Base-by-base conservation (phyloP, 164 flowering plant genomes). In the Berberis vulgaris region DNA sequence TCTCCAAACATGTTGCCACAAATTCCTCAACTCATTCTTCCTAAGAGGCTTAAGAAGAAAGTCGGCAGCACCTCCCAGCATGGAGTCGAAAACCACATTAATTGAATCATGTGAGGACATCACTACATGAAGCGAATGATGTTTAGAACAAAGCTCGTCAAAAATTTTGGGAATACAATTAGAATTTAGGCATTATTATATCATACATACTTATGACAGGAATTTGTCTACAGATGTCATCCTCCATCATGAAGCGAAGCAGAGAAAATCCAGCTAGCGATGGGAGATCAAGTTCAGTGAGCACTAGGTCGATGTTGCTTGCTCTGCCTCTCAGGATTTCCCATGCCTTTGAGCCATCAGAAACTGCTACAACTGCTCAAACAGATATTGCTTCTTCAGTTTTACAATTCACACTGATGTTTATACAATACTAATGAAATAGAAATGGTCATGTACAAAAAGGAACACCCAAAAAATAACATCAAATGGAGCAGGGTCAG, bases 281-380 rank as follows among this genome's bases (percentile, higher is more conserved):
- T 26, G 9, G 99, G 99, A 94, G 65, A 41, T 87, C 91, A 12
- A 87, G 85, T 83, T 94, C 99, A 49, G 99, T 82, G 78, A 94
- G 69, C 61, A 94, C 80, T 53, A 94, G 85, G 60, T 94, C 97
- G 43, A 91, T 65, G 67, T 69, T 71, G n/a, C 72, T 70, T 0
- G 97, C 76, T 71, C 78, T 84, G 62, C 78, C 93, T 61, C 82
- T 86, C 54, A 94, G 77, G 12, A 81, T 61, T 68, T 88, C 96
- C 99, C 99, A 94, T 52, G 99, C 99, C 76, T 84, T 87, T 61
- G 85, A 72, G 66, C 99, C 99, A 79, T 94, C 96, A 69, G 91
- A 42, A 71, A 86, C 89, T 54, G 91, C 83, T 47, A 80, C 80
- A 81, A 94, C 99, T 94, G 88, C 68, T 38, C 26, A 26, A 26